Evolutionary conservation across 768 basidiomycete species (phyloP), one percentile per base, ranked within the genome.

Genomic region (Pleurotus djamor): DNA sequence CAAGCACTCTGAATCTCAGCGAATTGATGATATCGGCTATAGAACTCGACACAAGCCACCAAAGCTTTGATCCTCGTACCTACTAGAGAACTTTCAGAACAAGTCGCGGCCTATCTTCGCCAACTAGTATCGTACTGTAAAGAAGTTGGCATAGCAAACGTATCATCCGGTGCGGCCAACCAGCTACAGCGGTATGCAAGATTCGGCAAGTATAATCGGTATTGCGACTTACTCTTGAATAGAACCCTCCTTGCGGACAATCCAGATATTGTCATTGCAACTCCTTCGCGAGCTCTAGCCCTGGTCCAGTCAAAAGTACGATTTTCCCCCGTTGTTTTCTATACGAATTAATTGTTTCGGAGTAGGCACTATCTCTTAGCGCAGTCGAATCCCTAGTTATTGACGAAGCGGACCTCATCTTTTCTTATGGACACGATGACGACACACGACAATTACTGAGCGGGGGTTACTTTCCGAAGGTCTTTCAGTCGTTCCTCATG

Each of bases 341-440:
- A 13, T 43, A 3, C 37, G 21, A 28, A 28, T 50, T 9, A 13
- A 48, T 38, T n/a, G 7, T 21, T 21, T 37, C 33, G 48, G 0
- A 28, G 21, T 60, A 92, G 90, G 76, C 85, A 0, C 76, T 98
- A 6, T 81, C 79, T 2, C 74, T 95, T 0, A 67, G 81, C 10
- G 79, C 82, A 0, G 74, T 98, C 34, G 91, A 94, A 48, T 90
- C 91, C 4, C 84, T 99, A 14, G 91, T 96, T 33, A 96, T 99
- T 59, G 97, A 99, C 69, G 97, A 99, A 74, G 97, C 97, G 21
- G 97, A 98, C 69, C 84, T 98, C 38, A 91, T 99, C 55, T 80
- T 99, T 16, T 98, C 96, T 0, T 99, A 98, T 69, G 97, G 97
- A 2, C 94, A 98, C 64, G 91, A 95, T 61, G 92, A 95, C 67